A percentile compares a stretch with the other conserved stretches of the same genome.
These are phyloP conservation scores for Solanum aculeatissimum DNA, from an alignment of 305 asterid species.

Conservation along the genomic window DNA sequence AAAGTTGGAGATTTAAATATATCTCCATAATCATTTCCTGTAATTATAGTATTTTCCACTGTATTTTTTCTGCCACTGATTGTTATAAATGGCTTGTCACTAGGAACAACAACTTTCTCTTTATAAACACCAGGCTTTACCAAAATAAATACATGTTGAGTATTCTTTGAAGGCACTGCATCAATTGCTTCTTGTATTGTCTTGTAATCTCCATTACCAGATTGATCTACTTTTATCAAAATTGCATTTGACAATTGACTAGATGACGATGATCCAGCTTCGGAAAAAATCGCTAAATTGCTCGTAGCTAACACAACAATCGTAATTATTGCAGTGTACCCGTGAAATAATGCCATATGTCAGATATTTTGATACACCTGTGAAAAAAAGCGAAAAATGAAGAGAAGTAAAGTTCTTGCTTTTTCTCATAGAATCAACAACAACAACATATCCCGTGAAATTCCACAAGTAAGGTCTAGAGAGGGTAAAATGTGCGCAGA, in stretches of 20 bases:
- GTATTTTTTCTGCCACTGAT: constrained; percentile 16
- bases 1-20: constrained; percentile 30
- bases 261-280: neutral
- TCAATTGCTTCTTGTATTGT: constrained; percentile 42
- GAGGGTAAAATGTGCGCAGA: no score
- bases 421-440: neutral
- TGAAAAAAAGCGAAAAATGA: neutral
- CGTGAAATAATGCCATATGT: neutral
- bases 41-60: constrained; percentile 5
- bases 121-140: constrained; percentile 21
- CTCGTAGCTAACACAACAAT: neutral
- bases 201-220: constrained; percentile 23
- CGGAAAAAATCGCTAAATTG: neutral
- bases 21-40: constrained; percentile 20
- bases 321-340: no score
- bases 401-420: neutral
- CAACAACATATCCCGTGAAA: no score
- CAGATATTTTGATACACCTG: neutral
- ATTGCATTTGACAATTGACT: neutral
- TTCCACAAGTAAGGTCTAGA: no score
- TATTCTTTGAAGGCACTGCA: constrained; percentile 20
- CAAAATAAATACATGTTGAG: constrained; percentile 13
- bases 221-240: constrained; percentile 16
- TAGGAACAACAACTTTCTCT: constrained; percentile 29
- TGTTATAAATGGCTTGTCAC: constrained; percentile 30